Conservation (phyloP, 192 early-diverging fungal species). For the Phycomyces nitens region DNA sequence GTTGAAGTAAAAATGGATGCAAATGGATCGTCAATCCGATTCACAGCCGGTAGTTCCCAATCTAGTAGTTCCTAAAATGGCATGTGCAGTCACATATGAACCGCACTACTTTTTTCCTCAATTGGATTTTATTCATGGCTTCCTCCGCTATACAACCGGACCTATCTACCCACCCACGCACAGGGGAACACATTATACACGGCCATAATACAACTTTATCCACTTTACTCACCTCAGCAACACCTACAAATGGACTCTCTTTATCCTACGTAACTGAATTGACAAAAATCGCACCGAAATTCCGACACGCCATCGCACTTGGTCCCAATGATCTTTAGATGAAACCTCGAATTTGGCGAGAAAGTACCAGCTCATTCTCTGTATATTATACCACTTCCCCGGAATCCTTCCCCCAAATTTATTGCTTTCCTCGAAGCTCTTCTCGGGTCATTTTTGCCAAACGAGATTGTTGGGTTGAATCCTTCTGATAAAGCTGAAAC, state of each 20-base stretch:
- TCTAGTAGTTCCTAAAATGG: no score
- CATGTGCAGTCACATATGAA: no score
- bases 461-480: not conserved
- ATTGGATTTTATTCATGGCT: no score
- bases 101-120: no score
- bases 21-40: no score
- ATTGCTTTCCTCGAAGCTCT: not conserved
- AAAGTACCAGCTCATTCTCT: not conserved
- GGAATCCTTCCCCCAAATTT: not conserved
- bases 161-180: no score
- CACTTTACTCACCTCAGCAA: not conserved
- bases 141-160: not conserved
- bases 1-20: no score
- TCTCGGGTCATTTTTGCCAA: no score
- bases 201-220: not conserved
- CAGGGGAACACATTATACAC: not conserved
- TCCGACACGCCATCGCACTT: not conserved
- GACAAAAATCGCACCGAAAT: not conserved
- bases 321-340: not conserved
- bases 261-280: not conserved
- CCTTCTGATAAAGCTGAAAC: not conserved
- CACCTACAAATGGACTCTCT: not conserved
- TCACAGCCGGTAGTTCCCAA: no score
- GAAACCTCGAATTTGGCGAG: not conserved
- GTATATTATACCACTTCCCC: not conserved